These are phyloP conservation scores for Hansenula lynferdii DNA, from an alignment of 1,139 yeast genomes.

Conservation along the genomic window DNA sequence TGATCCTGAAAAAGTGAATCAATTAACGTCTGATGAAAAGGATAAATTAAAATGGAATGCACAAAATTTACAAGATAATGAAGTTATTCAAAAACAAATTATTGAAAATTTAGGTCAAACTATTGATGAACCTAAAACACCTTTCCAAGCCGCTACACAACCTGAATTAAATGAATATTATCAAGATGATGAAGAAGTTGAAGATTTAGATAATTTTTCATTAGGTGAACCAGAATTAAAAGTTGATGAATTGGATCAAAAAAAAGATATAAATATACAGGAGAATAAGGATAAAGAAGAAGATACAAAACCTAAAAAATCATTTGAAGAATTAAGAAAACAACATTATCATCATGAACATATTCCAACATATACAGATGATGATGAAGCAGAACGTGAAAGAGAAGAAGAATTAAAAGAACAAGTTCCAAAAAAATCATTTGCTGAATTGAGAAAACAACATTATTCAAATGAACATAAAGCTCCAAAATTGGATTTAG, in stretches of 20 bases:
- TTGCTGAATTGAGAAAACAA: constrained; percentile 20
- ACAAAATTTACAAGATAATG: constrained; percentile 57
- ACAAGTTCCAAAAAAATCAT: constrained; percentile 14
- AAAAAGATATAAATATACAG: constrained; percentile 15
- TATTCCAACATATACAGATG: constrained; percentile 3
- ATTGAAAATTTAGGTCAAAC: constrained; percentile 36
- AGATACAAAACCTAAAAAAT: constrained; percentile 11
- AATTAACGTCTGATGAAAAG: constrained; percentile 13
- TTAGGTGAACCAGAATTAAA: constrained; percentile 50
- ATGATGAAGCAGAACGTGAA: constrained; percentile 6
- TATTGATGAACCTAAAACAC: constrained; percentile 96
- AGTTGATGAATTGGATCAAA: constrained; percentile 22
- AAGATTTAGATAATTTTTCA: constrained; percentile 40
- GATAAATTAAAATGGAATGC: constrained; percentile 69
- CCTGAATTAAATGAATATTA: constrained; percentile 81
- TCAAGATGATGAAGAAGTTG: constrained; percentile 63
- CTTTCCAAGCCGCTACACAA: constrained; percentile 90
- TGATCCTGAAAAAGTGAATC: constrained; percentile 5
- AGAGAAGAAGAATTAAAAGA: neutral
- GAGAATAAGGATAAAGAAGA: constrained; percentile 32
- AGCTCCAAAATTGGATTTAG: neutral
- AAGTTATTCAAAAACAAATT: constrained; percentile 33
- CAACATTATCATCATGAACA: constrained; percentile 18
- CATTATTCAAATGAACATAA: constrained; percentile 18
- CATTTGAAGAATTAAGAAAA: constrained; percentile 22